These are phyloP conservation scores for Nemania diffusa DNA, from an alignment of 2,329 filamentous ascomycete genomes.

Conservation along the genomic window DNA sequence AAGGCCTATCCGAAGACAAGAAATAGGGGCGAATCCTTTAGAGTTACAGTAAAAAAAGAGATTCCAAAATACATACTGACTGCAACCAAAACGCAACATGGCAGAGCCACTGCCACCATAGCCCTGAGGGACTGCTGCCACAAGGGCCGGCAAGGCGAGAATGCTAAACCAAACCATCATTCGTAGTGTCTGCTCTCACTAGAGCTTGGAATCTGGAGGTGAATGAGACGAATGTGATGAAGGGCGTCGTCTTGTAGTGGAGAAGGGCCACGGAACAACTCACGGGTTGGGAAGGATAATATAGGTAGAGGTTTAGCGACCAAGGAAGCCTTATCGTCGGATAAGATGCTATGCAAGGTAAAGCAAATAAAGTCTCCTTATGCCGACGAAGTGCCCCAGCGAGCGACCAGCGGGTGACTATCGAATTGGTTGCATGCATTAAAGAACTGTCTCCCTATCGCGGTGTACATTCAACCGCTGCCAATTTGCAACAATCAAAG, in stretches of 20 bases:
- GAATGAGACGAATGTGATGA: background rate
- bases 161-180: constrained; percentile 39
- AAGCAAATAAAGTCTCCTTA: background rate
- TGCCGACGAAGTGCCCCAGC: background rate
- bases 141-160: constrained; percentile 34
- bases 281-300: background rate
- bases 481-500: constrained; percentile 20
- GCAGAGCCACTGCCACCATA: constrained; percentile 37
- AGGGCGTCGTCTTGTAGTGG: background rate
- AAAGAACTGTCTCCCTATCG: background rate
- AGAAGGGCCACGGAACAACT: background rate
- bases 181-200: background rate
- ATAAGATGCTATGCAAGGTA: too few species aligned
- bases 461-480: background rate
- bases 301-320: background rate
- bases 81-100: constrained; percentile 43
- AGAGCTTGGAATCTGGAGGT: background rate
- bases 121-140: constrained; percentile 39
- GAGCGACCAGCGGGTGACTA: background rate
- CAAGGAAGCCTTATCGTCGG: background rate
- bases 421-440: background rate
- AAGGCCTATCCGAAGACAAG: too few species aligned
- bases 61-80: constrained; percentile 32
- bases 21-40: background rate
- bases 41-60: background rate